Percentiles rank a stretch among this genome's conserved stretches.
Evolutionary conservation across 768 basidiomycete genomes (phyloP).

Genomic region (Boletus reticulatus): DNA sequence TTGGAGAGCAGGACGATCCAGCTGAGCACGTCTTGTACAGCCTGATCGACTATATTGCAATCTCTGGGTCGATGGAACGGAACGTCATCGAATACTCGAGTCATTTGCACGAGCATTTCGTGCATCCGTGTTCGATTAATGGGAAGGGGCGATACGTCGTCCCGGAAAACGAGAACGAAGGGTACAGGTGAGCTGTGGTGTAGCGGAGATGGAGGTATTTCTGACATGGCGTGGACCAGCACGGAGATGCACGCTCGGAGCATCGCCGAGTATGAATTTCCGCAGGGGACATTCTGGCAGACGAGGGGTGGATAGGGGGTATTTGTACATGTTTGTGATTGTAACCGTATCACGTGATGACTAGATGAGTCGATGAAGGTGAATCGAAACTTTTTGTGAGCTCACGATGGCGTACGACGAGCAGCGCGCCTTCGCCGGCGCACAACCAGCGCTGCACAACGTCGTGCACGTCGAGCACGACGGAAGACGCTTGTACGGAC

Average conservation of each 20-base stretch:
- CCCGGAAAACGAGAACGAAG: slow-evolving; percentile 66
- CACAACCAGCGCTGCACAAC: slow-evolving; percentile 7
- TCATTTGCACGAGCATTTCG: slow-evolving; percentile 90
- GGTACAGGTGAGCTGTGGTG: slow-evolving; percentile 47
- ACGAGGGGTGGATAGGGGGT: slow-evolving; percentile 9
- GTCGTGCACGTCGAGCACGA: slow-evolving; percentile 15
- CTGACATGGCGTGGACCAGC: slow-evolving; percentile 27
- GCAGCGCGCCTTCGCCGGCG: slow-evolving; percentile 7
- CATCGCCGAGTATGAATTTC: slow-evolving; percentile 74
- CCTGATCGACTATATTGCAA: slow-evolving; percentile 86
- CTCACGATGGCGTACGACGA: slow-evolving; percentile 25
- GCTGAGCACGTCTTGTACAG: slow-evolving; percentile 33
- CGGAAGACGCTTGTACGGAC: neutral
- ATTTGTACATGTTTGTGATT: slow-evolving; percentile 17
- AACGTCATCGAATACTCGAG: slow-evolving; percentile 87
- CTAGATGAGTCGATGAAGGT: neutral
- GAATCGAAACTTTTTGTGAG: slow-evolving; percentile 5
- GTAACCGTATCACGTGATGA: slow-evolving; percentile 12
- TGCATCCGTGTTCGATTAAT: slow-evolving; percentile 74
- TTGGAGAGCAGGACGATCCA: neutral
- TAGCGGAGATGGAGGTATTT: slow-evolving; percentile 1
- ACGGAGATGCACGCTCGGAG: slow-evolving; percentile 83
- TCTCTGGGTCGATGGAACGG: slow-evolving; percentile 74
- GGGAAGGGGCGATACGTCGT: slow-evolving; percentile 81
- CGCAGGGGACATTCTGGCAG: slow-evolving; percentile 47